phyloP scores from a whole-genome alignment of 75 land plant genomes.

The Chamaecyparis obtusa region DNA sequence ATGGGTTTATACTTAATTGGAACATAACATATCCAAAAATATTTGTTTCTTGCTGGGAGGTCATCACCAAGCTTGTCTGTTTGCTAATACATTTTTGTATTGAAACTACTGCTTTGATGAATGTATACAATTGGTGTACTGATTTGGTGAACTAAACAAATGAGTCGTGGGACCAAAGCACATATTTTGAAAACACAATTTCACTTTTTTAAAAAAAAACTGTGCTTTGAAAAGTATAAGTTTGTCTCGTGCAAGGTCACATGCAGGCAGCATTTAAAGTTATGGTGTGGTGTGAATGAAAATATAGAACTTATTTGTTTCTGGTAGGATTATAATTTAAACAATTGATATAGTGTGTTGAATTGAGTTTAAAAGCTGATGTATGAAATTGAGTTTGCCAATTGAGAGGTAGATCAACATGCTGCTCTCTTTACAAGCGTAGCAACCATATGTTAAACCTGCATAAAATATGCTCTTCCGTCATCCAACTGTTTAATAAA shows the following conservation, averaged over 20 bases:
- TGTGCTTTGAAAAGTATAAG: not conserved
- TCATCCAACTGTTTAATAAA: no score
- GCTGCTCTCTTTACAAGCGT: not conserved
- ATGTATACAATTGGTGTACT: not conserved
- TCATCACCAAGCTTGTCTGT: not conserved
- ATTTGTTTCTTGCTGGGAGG: not conserved
- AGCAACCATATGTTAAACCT: not conserved
- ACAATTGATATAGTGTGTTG: not conserved
- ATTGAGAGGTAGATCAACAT: no score
- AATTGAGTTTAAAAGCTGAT: not conserved
- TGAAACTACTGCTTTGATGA: not conserved
- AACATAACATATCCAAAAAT: not conserved
- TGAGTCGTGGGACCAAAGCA: not conserved
- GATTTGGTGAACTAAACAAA: not conserved
- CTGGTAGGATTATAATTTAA: not conserved
- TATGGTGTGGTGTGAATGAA: no score
- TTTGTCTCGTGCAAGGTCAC: not conserved
- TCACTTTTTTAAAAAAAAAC: no score
- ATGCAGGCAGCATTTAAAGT: not conserved
- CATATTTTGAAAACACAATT: not conserved
- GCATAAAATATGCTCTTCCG: not conserved
- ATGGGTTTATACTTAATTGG: not conserved
- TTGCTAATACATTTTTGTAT: not conserved
- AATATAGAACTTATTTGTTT: not conserved
- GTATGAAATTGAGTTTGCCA: not conserved